Conservation (phyloP, 345 rosid species). For the Citrus mangshanensis region DNA sequence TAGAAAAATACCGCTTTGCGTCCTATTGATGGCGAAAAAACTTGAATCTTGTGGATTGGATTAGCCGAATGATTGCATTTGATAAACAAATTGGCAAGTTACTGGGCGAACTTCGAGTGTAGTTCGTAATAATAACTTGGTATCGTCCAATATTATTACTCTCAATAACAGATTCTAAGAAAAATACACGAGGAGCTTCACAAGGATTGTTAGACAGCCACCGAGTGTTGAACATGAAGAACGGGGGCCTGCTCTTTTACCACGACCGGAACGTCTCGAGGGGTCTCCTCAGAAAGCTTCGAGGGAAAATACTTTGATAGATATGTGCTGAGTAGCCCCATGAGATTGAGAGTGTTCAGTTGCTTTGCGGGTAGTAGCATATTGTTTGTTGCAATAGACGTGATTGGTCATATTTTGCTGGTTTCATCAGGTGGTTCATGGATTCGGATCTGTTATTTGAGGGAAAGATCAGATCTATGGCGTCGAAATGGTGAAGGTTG, state of each 20-base stretch:
- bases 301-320: slow-evolving; percentile 48
- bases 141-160: neutral
- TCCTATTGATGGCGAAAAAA: slow-evolving; percentile 32
- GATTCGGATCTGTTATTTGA: too few species aligned
- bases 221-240: slow-evolving; percentile 53
- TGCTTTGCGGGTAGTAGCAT: too few species aligned
- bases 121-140: slow-evolving; percentile 36
- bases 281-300: slow-evolving; percentile 44
- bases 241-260: slow-evolving; percentile 28
- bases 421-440: too few species aligned
- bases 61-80: slow-evolving; percentile 50
- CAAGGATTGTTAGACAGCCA: slow-evolving; percentile 36
- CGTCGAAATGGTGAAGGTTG: too few species aligned
- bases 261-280: slow-evolving; percentile 57
- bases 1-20: slow-evolving; percentile 22
- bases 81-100: slow-evolving; percentile 37
- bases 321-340: slow-evolving; percentile 65
- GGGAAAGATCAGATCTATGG: too few species aligned
- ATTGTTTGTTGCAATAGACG: too few species aligned
- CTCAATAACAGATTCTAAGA: slow-evolving; percentile 35
- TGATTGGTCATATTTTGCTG: too few species aligned
- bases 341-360: slow-evolving; percentile 60
- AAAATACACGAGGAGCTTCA: slow-evolving; percentile 56
- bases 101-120: slow-evolving; percentile 19
- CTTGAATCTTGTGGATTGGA: slow-evolving; percentile 38